Evolutionary conservation across 2,329 filamentous ascomycete genomes (phyloP), one percentile per base, ranked within the genome.

Genomic region (Ramularia endophylla): DNA sequence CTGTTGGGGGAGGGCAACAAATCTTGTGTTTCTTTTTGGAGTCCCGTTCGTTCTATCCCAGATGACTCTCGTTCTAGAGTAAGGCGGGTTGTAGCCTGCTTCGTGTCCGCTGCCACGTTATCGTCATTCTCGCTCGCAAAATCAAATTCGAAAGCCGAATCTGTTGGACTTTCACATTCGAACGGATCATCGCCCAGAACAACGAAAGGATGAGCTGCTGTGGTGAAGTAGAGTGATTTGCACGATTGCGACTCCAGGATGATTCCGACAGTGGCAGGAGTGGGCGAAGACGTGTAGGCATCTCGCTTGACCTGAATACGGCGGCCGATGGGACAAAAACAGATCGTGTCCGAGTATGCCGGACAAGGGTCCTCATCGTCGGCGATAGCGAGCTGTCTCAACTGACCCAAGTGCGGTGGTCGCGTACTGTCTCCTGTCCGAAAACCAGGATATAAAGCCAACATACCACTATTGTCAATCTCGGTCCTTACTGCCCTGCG

Each of bases 201-300:
- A n/a, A 9, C 27, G n/a, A 43, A 43, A 15, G 34, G 33, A 13
- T 43, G 40, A 18, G 34, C 40, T 13, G 36, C 40, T 5, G 40
- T 43, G n/a, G 40, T 43, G 27, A 37, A 38, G 28, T 43, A 43
- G 17, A 38, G 34, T 7, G 16, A 20, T 13, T 42, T 34, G 22
- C 22, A 6, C 22, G n/a, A n/a, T 7, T 32, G 20, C 4, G 34
- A 29, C 29, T 42, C 18, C 33, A 43, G 16, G 13, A 43, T 38
- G 13, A 27, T 34, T 27, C 40, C 40, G 8, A 43, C 6, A 17
- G 40, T 38, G 19, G 34, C 33, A 22, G 33, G 33, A 8, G 27
- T 22, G 12, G 9, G 12, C 13, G 16, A 11, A n/a, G 13, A 13
- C 5, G 20, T 22, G 13, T 2, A 32, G 11, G 4, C 30, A 13